Base-by-base conservation (phyloP, 1,284 basidiomycete species). In the Peniophora sp. region DNA sequence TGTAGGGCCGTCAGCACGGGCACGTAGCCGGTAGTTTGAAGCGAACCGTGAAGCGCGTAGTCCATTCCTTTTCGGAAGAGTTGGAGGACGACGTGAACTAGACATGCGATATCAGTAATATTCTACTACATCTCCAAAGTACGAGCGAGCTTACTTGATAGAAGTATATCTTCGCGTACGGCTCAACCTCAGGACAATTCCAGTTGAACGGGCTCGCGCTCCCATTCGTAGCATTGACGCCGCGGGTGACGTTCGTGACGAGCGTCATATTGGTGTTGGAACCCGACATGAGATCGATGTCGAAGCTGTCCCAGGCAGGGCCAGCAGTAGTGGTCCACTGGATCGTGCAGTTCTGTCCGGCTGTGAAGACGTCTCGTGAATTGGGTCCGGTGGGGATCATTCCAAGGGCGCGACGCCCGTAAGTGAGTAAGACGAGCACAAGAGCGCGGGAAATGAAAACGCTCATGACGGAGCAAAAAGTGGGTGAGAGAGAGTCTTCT, bases 161-260 rank as follows among this genome's bases (percentile, higher is more conserved):
- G 55, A 71, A 70, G 54, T 72, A 73, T 17, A 71, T 69, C 18
- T 57, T 54, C 3, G 68, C 65, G 54, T 69, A 64, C 1, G 69
- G 70, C 27, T 62, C 53, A 0, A 72, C 68, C n/a, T 67, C 55
- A 1, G 70, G 70, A 51, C 69, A 72, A 20, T 60, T 66, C 68
- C 69, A 72, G 15, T 50, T 58, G 49, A 58, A 72, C 1, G 69
- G 63, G 11, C 65, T 63, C 24, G 66, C 55, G 42, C 49, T 57
- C 1, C 58, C 3, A 47, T 68, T 59, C 2, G 68, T 69, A n/a
- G 68, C 71, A 52, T 71, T 66, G 11, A 72, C 51, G 9, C 54
- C 63, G 5, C 51, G 51, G 0, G 55, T 57, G 17, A 71, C 68
- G 41, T 58, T 60, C 1, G 58, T 57, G 6, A 72, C 65, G 11